Percentiles rank a stretch among this genome's conserved stretches.
Evolutionary conservation across 768 basidiomycete species (phyloP).

Genomic region (Xerocomellus chrysenteron): DNA sequence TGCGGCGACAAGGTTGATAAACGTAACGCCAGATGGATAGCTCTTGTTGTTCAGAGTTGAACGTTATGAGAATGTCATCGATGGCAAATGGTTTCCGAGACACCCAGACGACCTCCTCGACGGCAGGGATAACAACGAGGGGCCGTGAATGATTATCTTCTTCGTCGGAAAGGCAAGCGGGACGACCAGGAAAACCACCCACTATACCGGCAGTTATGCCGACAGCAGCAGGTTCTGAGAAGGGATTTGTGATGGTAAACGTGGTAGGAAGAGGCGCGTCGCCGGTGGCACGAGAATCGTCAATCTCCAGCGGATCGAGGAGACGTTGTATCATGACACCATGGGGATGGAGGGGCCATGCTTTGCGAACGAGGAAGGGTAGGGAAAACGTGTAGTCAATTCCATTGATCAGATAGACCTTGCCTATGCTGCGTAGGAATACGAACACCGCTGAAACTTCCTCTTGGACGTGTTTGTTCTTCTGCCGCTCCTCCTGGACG

Average conservation of each 20-base stretch:
- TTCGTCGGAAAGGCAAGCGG: constrained; percentile 49
- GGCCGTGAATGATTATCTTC: constrained; percentile 51
- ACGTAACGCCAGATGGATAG: constrained; percentile 74
- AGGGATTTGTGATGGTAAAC: constrained; percentile 75
- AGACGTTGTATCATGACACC: constrained; percentile 79
- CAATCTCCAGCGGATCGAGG: constrained; percentile 62
- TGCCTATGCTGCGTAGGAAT: constrained; percentile 73
- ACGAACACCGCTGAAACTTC: constrained; percentile 66
- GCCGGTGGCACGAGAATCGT: constrained; percentile 63
- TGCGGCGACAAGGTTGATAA: constrained; percentile 44
- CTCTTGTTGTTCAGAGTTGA: constrained; percentile 50
- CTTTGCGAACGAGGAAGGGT: constrained; percentile 76
- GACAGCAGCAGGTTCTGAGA: constrained; percentile 70
- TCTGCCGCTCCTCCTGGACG: constrained; percentile 39
- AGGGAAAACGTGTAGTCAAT: constrained; percentile 74
- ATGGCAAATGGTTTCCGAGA: constrained; percentile 44
- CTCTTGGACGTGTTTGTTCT: constrained; percentile 35
- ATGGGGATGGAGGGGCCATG: constrained; percentile 77
- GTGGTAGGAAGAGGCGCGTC: constrained; percentile 75
- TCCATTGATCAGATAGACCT: constrained; percentile 69
- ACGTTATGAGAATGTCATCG: constrained; percentile 56
- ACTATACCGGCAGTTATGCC: constrained; percentile 64
- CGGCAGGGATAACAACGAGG: constrained; percentile 54
- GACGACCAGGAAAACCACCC: constrained; percentile 38
- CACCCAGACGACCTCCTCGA: constrained; percentile 66